These are phyloP conservation scores for Cryptococcus deneoformans DNA, from an alignment of 1,284 basidiomycete genomes.

Conservation along the genomic window DNA sequence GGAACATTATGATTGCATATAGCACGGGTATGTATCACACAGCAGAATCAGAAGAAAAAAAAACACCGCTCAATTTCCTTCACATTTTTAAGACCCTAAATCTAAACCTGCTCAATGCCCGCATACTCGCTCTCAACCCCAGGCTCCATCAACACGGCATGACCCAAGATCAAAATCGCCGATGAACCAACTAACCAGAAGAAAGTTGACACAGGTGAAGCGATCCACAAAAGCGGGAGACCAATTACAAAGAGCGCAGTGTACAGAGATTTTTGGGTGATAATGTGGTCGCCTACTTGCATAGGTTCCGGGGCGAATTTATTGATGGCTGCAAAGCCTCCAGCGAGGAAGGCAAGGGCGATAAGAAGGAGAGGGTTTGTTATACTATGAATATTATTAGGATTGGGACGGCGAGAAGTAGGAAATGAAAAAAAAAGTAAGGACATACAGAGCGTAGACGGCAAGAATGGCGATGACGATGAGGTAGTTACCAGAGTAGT, in stretches of 20 bases:
- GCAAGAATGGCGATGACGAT: constrained; percentile 75
- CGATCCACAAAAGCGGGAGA: constrained; percentile 45
- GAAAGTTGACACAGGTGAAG: constrained; percentile 47
- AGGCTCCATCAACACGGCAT: constrained; percentile 57
- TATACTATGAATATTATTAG: constrained; percentile 45
- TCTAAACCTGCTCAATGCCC: constrained; percentile 25
- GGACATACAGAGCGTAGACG: constrained; percentile 79
- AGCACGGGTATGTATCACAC: too few species aligned
- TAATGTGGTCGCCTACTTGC: constrained; percentile 51
- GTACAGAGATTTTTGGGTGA: constrained; percentile 60
- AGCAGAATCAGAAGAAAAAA: too few species aligned
- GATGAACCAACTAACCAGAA: constrained; percentile 49
- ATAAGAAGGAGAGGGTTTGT: constrained; percentile 78
- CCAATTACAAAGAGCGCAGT: constrained; percentile 53
- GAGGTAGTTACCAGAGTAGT: constrained; percentile 90
- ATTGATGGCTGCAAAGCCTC: constrained; percentile 88
- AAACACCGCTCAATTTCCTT: too few species aligned
- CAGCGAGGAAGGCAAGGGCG: constrained; percentile 81
- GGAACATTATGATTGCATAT: too few species aligned
- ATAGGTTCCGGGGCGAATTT: constrained; percentile 60
- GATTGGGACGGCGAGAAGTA: not conserved
- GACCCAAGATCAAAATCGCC: constrained; percentile 51
- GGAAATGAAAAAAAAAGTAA: not conserved
- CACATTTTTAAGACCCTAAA: too few species aligned
- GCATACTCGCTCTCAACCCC: constrained; percentile 49